Percentiles rank a stretch among this genome's conserved stretches.
Evolutionary conservation across 2,329 filamentous ascomycete genomes (phyloP).

Genomic region (Ophiocordyceps unilateralis): DNA sequence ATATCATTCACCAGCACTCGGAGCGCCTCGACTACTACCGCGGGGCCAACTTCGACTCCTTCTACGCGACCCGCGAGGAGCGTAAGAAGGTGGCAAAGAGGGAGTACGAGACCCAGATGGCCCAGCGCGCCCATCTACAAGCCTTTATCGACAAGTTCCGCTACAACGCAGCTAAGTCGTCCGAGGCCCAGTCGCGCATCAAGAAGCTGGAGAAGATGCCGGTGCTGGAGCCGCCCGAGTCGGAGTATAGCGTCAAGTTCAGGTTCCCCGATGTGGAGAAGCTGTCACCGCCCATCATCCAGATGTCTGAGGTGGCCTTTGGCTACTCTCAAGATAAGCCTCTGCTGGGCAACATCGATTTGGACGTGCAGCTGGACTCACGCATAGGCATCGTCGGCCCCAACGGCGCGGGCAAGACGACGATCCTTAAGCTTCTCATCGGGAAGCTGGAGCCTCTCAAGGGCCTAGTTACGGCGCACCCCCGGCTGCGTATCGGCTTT

Average conservation of each 20-base stretch:
- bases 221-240: constrained; percentile 72
- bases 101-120: constrained; percentile 99
- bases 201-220: constrained; percentile 99
- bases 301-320: constrained; percentile 87
- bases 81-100: constrained; percentile 89
- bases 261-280: constrained; percentile 96
- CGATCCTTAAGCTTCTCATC: constrained; percentile 92
- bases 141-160: constrained; percentile 99
- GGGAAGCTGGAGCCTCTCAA: constrained; percentile 60
- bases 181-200: constrained; percentile 94
- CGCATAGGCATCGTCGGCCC: constrained; percentile 98
- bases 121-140: constrained; percentile 78
- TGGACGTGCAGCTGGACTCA: constrained; percentile 94
- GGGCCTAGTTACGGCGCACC: constrained; percentile 75
- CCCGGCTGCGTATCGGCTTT: constrained; percentile 81
- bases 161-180: constrained; percentile 97
- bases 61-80: constrained; percentile 95
- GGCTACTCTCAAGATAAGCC: constrained; percentile 69
- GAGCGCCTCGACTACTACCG: constrained; percentile 97
- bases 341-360: constrained; percentile 70
- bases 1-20: constrained; percentile 97
- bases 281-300: constrained; percentile 89
- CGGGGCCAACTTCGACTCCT: constrained; percentile 88
- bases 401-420: constrained; percentile 97
- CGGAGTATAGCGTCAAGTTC: constrained; percentile 92